These are phyloP conservation scores for Croton laevigatus DNA, from an alignment of 441 rosid genomes.

Conservation along the genomic window DNA sequence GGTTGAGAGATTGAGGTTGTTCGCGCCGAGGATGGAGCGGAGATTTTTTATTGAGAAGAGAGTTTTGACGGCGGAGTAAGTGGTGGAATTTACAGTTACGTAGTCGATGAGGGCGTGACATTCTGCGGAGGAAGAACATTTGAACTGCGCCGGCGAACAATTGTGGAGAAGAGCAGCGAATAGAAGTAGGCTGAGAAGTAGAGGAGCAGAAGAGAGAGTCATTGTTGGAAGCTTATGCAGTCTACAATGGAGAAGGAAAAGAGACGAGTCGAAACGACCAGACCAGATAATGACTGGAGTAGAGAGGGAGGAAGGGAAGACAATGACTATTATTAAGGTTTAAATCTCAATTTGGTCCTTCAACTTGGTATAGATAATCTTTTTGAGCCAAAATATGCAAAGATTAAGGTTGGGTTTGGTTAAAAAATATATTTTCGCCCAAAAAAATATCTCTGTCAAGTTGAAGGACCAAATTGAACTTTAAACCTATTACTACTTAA, in stretches of 20 bases:
- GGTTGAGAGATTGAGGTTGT: constrained; percentile 47
- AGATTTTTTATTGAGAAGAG: constrained; percentile 58
- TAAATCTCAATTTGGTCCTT: not conserved
- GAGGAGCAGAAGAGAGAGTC: constrained; percentile 10
- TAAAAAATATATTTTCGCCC: too few relatives aligned
- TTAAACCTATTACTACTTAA: too few relatives aligned
- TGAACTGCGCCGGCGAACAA: constrained; percentile 45
- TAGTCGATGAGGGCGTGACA: constrained; percentile 63
- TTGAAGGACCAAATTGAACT: too few relatives aligned
- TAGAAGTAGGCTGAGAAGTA: constrained; percentile 22
- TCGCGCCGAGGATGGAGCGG: constrained; percentile 61
- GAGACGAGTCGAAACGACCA: not conserved
- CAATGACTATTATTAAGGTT: not conserved
- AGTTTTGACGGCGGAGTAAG: constrained; percentile 41
- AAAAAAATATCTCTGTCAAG: too few relatives aligned
- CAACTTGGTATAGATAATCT: too few relatives aligned
- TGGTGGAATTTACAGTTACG: constrained; percentile 47
- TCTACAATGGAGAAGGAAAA: not conserved
- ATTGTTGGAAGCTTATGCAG: not conserved
- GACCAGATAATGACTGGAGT: constrained; percentile 1
- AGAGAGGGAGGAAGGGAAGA: not conserved
- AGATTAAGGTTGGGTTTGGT: too few relatives aligned
- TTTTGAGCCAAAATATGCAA: too few relatives aligned
- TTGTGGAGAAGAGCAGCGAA: constrained; percentile 17
- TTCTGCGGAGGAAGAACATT: constrained; percentile 36